Conservation (phyloP, 2,329 filamentous ascomycete genomes). For the Coniochaeta prunicola region DNA sequence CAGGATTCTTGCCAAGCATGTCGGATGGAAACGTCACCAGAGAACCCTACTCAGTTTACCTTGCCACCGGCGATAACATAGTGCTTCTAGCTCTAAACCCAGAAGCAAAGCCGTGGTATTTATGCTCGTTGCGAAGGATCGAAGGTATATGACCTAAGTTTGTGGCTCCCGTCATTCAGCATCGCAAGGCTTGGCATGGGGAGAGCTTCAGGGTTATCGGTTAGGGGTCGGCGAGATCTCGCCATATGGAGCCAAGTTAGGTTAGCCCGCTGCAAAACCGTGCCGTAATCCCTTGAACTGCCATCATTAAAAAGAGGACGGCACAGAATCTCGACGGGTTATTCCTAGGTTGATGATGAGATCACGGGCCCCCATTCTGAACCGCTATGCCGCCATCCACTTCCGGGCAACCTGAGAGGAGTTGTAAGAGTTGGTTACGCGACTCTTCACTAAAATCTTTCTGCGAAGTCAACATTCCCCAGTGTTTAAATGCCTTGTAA, state of each 20-base stretch:
- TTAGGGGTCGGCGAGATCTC: not conserved
- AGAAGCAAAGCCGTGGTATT: not conserved
- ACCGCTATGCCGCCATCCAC: not conserved
- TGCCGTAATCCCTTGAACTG: not conserved
- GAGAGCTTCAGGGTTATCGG: not conserved
- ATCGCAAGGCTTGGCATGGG: not conserved
- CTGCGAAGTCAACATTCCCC: not conserved
- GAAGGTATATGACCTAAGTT: not conserved
- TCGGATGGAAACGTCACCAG: not conserved
- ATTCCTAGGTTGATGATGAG: not conserved
- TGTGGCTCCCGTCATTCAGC: not conserved
- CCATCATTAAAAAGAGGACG: no score
- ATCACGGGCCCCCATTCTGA: no score
- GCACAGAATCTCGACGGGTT: not conserved
- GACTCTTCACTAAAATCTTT: not conserved
- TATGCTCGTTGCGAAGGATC: not conserved
- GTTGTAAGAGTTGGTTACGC: not conserved
- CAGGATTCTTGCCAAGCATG: not conserved
- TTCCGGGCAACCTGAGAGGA: not conserved
- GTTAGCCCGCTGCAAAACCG: not conserved
- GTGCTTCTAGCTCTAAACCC: not conserved
- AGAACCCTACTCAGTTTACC: not conserved
- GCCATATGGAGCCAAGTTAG: not conserved
- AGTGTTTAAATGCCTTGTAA: not conserved
- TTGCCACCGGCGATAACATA: not conserved